Evolutionary conservation across 192 early-diverging fungal species (phyloP), one percentile per base, ranked within the genome.

Genomic region (Gryganskiella cystojenkinii): DNA sequence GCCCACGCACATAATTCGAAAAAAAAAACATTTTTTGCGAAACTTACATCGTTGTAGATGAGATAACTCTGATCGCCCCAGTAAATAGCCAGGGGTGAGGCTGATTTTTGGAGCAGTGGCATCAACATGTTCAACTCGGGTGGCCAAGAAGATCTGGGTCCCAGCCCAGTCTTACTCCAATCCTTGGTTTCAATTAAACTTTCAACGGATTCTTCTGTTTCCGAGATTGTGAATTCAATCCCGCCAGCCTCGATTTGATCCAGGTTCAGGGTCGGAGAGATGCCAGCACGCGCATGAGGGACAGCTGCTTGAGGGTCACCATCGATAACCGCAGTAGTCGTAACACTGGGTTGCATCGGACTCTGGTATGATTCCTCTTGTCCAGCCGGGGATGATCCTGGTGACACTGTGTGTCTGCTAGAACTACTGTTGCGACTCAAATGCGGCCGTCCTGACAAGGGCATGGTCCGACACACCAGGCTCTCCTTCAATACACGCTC

Each of bases 131-230:
- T 14, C 15, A 74, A 44, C 17, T 74, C 71, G 11, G n/a, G n/a
- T 3, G 68, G 54, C 81, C 81, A 82, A 14, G 13, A 35, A 2
- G 42, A 47, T 30, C 63, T 53, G 14, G 73, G 73, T 13, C 81
- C 81, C 4, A 82, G 54, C 14, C 58, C 49, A n/a, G 81, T 82
- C 31, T 24, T 50, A 22, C 64, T 63, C 81, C 81, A 82, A 43
- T 82, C 81, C 44, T 68, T 72, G 22, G 59, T 40, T 2, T 71
- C 56, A 1, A 71, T 30, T 34, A 81, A 42, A 3, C 52, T 53
- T 43, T 47, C 54, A 2, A 71, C 59, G 10, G 80, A 70, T 37
- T 46, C 19, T 27, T 76, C 73, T 28, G 34, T 45, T 33, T 68
- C 72, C 22, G 42, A 5, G 31, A 10, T 25, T 24, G 44, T 33